Evolutionary conservation across 1,139 yeast species (phyloP), one percentile per base, ranked within the genome.

Genomic region (Ogataea hybrid): DNA sequence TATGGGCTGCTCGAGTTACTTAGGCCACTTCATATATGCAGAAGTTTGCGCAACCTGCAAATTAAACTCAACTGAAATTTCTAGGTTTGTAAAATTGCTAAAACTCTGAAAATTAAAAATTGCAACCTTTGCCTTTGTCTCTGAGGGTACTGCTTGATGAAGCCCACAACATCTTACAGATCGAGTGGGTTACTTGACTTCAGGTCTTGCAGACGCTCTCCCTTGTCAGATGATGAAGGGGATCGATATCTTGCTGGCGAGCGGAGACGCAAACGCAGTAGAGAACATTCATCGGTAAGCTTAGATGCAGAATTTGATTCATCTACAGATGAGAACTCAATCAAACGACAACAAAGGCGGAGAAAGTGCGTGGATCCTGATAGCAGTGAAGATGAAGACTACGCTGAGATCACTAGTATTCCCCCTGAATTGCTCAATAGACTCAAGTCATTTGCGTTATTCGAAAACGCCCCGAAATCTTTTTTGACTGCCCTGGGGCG

Each of bases 381-480:
- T 12, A 43, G 43, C 30, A 34, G 41, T 15, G 44, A 46, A 14
- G 49, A 46, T 12, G 50, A 46, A 12, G 53, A 46, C 15, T 49
- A 45, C 32, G 34, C 49, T 12, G 34, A 45, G 17, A 40, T 39
- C 5, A 44, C 48, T 4, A 30, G 49, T 1, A 50, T 75, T n/a
- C 84, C 83, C 0, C 71, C 75, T 5, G 78, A 75, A 49, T 66
- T 82, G 34, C 56, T 79, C 52, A 71, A 70, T 49, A 65, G 75
- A 36, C 65, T 84, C 27, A 69, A 75, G 34, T 73, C 73, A 22
- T 82, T 82, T 59, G 77, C 87, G 1, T 66, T 84, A 20, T 82
- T 82, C 65, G 71, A 70, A 47, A 71, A 73, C 40, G 90, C 90
- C 0, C 89, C 90, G 8, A 71, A 70, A 36, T 65, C 81, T 3